These are phyloP conservation scores for Botrytis fabae DNA, from an alignment of 2,329 filamentous ascomycete genomes.

Conservation along the genomic window DNA sequence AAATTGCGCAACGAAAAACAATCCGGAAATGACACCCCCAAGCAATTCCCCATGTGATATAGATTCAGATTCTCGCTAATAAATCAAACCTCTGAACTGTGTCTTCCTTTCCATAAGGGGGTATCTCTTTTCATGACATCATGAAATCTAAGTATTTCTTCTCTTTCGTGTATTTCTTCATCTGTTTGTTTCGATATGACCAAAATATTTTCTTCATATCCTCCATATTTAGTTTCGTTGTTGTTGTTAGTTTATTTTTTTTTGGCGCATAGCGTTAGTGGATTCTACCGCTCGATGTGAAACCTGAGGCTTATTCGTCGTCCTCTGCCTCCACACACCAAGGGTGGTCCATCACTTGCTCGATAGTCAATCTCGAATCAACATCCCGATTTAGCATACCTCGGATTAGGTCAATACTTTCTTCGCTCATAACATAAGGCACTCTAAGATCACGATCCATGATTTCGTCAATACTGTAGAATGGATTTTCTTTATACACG, in stretches of 20 bases:
- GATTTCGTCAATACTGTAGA: constrained; percentile 98
- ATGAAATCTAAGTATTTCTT: constrained; percentile 24
- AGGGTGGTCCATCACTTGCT: constrained; percentile 83
- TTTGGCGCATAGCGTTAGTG: not conserved
- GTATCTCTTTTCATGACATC: constrained; percentile 23
- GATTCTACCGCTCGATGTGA: constrained; percentile 24
- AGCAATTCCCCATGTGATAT: not conserved
- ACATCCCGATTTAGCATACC: constrained; percentile 93
- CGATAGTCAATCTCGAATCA: constrained; percentile 77
- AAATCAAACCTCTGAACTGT: constrained; percentile 22
- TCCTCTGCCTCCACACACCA: constrained; percentile 54
- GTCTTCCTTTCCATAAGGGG: constrained; percentile 23
- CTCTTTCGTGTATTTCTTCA: constrained; percentile 3
- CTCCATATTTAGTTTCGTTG: not conserved
- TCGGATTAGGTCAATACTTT: constrained; percentile 88
- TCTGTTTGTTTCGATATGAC: constrained; percentile 4
- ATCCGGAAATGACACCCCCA: not conserved
- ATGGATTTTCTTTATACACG: constrained; percentile 98
- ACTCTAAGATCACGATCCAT: constrained; percentile 95
- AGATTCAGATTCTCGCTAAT: constrained; percentile 13
- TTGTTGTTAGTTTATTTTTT: not conserved
- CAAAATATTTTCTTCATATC: not conserved
- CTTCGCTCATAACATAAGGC: constrained; percentile 84
- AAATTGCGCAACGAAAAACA: constrained; percentile 6
- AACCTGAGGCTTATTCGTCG: constrained; percentile 33